phyloP scores from a whole-genome alignment of 2,329 filamentous ascomycete species.

The Colletotrichum somersetense region DNA sequence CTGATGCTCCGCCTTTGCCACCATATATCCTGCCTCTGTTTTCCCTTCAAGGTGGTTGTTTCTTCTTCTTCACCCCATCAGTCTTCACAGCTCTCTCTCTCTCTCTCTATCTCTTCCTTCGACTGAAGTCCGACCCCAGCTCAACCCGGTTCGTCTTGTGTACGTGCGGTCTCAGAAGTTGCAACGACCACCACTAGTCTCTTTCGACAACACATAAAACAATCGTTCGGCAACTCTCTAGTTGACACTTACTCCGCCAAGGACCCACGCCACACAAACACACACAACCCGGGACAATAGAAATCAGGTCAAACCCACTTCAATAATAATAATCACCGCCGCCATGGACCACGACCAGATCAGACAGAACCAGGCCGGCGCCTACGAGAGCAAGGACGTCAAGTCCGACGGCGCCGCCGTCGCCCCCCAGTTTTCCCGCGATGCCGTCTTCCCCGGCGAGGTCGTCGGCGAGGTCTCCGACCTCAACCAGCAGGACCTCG shows the following conservation, averaged over 20 bases:
- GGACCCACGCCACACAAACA: constrained; percentile 21
- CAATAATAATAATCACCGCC: too few relatives aligned
- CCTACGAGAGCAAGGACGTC: constrained; percentile 33
- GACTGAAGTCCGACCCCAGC: constrained; percentile 26
- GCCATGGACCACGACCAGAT: constrained; percentile 42
- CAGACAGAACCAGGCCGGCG: constrained; percentile 16
- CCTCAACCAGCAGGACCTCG: constrained; percentile 54
- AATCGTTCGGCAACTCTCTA: not conserved
- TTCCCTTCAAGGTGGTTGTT: constrained; percentile 18
- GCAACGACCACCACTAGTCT: not conserved
- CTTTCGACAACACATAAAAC: not conserved
- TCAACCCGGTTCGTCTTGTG: constrained; percentile 32
- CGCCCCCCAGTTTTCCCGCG: constrained; percentile 41
- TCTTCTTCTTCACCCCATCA: not conserved
- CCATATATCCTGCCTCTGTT: constrained; percentile 38
- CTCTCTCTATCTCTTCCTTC: constrained; percentile 22
- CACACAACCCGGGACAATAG: not conserved
- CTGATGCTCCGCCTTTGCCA: constrained; percentile 38
- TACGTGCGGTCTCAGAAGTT: not conserved
- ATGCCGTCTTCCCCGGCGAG: constrained; percentile 46
- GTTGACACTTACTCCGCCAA: constrained; percentile 4
- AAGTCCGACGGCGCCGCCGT: constrained; percentile 35
- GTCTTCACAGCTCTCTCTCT: not conserved
- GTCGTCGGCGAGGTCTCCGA: constrained; percentile 45
- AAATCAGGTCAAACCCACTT: too few relatives aligned